These are phyloP conservation scores for Westerdykella aurantiaca DNA, from an alignment of 2,329 filamentous ascomycete species.

Conservation along the genomic window DNA sequence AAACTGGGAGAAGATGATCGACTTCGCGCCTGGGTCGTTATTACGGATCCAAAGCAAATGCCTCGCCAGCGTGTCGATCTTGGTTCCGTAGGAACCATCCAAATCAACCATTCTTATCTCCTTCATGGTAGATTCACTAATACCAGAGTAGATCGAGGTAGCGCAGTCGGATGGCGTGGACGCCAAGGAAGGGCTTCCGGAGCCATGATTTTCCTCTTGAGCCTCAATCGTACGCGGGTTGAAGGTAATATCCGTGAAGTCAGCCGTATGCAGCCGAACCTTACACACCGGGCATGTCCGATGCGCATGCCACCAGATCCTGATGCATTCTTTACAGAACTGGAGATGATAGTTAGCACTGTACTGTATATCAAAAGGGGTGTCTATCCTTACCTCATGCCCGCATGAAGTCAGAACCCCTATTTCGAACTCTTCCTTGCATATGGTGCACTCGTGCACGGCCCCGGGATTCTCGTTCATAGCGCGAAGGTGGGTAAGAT, in stretches of 20 bases:
- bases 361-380: not conserved
- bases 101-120: constrained; percentile 81
- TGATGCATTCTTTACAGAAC: constrained; percentile 85
- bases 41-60: constrained; percentile 82
- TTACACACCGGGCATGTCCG: constrained; percentile 84
- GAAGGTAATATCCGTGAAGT: constrained; percentile 79
- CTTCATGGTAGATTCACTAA: constrained; percentile 63
- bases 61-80: constrained; percentile 68
- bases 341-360: constrained; percentile 39
- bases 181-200: constrained; percentile 13
- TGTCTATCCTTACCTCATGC: constrained; percentile 45
- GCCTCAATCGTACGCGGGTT: constrained; percentile 69
- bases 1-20: constrained; percentile 92
- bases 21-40: constrained; percentile 80
- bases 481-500: constrained; percentile 58
- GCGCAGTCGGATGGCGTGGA: constrained; percentile 20
- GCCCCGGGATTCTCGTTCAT: constrained; percentile 56
- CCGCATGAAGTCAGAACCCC: constrained; percentile 83
- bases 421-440: constrained; percentile 67
- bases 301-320: constrained; percentile 68
- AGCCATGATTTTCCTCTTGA: constrained; percentile 49
- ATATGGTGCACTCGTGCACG: constrained; percentile 74
- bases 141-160: constrained; percentile 68
- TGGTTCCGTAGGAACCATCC: constrained; percentile 71
- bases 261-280: constrained; percentile 54